phyloP scores from a whole-genome alignment of 306 rosid species.

The Cicer chorassanicum region DNA sequence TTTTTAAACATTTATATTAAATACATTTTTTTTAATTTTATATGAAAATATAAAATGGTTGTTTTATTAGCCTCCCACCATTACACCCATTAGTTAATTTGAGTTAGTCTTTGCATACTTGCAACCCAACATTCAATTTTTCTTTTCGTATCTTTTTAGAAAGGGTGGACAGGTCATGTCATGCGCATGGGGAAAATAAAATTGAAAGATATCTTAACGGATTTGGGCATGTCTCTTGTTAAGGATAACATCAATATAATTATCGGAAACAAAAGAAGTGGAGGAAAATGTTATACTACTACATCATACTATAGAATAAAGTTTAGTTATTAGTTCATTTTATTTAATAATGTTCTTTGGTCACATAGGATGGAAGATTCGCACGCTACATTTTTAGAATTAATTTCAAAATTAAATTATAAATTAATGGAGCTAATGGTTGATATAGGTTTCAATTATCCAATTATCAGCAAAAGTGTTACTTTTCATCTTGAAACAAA shows the following conservation, averaged over 20 bases:
- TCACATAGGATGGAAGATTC: conserved; percentile 30
- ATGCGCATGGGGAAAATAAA: conserved; percentile 27
- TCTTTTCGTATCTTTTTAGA: conserved; percentile 4
- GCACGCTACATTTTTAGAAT: not conserved
- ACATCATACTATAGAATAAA: conserved; percentile 19
- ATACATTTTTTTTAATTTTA: too few species aligned
- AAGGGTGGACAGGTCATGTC: conserved; percentile 12
- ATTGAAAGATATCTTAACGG: conserved; percentile 18
- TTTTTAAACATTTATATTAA: too few species aligned
- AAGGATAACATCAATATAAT: conserved; percentile 34
- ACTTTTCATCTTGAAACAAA: conserved; percentile 27
- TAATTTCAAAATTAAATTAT: too few species aligned
- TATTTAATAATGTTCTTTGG: conserved; percentile 29
- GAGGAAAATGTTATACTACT: conserved; percentile 21
- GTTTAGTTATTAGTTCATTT: conserved; percentile 17
- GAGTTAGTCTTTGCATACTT: conserved; percentile 30
- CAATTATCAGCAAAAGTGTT: conserved; percentile 30
- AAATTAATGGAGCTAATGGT: not conserved
- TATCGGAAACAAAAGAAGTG: conserved; percentile 25
- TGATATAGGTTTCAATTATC: not conserved
- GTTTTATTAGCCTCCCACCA: not conserved
- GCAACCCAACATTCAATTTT: conserved; percentile 23
- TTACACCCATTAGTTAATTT: not conserved
- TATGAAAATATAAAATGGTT: too few species aligned
- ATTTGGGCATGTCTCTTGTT: conserved; percentile 29